Percentiles rank a stretch among this genome's conserved stretches.
Conservation (phyloP, 2,329 filamentous ascomycete genomes). For the Fusarium acutatum region DNA sequence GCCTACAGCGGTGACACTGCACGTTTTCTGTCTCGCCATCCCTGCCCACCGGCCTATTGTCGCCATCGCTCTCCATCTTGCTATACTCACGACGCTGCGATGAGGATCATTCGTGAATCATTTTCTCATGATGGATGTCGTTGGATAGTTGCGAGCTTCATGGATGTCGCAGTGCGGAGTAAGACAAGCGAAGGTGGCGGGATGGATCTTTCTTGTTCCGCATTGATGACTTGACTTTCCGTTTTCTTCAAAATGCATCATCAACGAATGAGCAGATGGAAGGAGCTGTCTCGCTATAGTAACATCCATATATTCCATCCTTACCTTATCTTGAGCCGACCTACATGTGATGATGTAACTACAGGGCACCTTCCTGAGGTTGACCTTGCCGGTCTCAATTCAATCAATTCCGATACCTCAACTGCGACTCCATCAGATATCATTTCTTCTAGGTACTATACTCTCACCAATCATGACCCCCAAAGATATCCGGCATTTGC, state of each 20-base stretch:
- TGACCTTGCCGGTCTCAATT: not conserved
- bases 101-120: not conserved
- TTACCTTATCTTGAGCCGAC: not conserved
- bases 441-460: not conserved
- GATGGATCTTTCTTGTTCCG: slow-evolving; percentile 7
- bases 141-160: not conserved
- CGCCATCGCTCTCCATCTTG: not conserved
- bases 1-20: not conserved
- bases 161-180: not conserved
- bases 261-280: not conserved
- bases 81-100: not conserved
- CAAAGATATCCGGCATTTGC: not conserved
- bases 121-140: not conserved
- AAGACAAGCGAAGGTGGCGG: not conserved
- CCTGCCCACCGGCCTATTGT: not conserved
- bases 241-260: not conserved
- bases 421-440: not conserved
- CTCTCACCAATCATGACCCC: not conserved
- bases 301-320: not conserved
- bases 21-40: not conserved
- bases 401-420: not conserved
- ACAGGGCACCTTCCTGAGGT: not conserved
- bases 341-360: not conserved
- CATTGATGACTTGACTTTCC: not conserved
- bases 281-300: not conserved